Percentiles rank a stretch among this genome's conserved stretches.
Evolutionary conservation across 441 rosid species (phyloP).

Genomic region (Erodium moschatum): DNA sequence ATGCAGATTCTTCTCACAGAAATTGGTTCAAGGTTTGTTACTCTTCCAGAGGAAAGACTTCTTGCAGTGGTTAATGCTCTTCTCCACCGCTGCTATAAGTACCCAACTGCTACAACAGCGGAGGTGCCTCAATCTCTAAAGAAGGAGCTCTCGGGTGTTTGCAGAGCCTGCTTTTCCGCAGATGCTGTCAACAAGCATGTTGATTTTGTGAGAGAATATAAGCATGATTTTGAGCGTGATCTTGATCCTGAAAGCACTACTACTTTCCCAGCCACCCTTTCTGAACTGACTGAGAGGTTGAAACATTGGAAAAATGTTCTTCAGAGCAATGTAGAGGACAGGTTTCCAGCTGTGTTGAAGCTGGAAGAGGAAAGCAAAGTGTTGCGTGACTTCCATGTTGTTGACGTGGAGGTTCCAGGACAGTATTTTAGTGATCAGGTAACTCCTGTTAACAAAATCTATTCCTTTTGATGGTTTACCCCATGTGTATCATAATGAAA

Average conservation of each 20-base stretch:
- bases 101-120: constrained; percentile 89
- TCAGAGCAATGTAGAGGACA: constrained; percentile 94
- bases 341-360: constrained; percentile 83
- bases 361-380: constrained; percentile 94
- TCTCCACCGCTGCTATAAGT: constrained; percentile 98
- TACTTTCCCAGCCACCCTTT: constrained; percentile 81
- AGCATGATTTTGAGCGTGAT: constrained; percentile 86
- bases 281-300: constrained; percentile 70
- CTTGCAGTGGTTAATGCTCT: constrained; percentile 97
- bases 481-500: neutral
- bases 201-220: constrained; percentile 93
- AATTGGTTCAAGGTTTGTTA: constrained; percentile 93
- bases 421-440: constrained; percentile 97
- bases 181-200: constrained; percentile 97
- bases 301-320: constrained; percentile 94
- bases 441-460: constrained; percentile 13
- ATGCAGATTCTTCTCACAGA: constrained; percentile 83
- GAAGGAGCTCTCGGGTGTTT: constrained; percentile 97
- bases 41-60: constrained; percentile 95
- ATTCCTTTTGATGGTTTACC: neutral
- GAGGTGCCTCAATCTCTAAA: constrained; percentile 98
- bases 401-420: constrained; percentile 98
- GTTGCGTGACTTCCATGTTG: constrained; percentile 83
- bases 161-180: constrained; percentile 96
- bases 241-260: constrained; percentile 85